Base-by-base conservation (phyloP, 805 yeast species). In the Candida ovalis region DNA sequence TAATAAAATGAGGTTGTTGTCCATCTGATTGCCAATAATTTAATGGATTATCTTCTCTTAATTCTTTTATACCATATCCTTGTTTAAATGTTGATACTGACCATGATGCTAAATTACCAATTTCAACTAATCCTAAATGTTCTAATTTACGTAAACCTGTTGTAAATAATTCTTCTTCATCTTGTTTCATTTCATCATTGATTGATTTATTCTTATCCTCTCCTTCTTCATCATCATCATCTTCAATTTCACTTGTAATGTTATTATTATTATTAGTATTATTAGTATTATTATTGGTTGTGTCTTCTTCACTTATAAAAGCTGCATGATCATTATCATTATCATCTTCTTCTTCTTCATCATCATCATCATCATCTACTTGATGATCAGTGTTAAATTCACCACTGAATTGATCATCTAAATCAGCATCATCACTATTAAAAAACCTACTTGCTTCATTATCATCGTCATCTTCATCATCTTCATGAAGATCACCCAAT, bases 11-110 rank as follows among this genome's bases (percentile, higher is more conserved):
- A 0, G 98, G 99, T 57, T 85, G 88, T 12, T 77, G 74, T 0
- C 97, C 99, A 62, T 94, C 99, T 40, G 95, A 85, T 66, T 94
- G 99, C 99, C 99, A 94, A 63, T 74, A 92, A 1, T 82, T 69
- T 25, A 76, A 73, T 0, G 92, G 86, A 3, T 82, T 74, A 56
- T 85, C 90, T 44, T 87, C 88, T 27, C 94, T 70, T 6, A 92
- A 71, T 57, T 84, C 84, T n/a, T 69, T 69, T 19, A 88, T 74
- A 0, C 94, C 94, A 56, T 73, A 82, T 0, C 89, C 94, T 9
- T 76, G 76, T 58, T 91, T 92, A 58, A 47, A 69, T 0, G 96
- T 85, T 1, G 96, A 86, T 0, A 88, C 81, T 33, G 81, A 76
- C 97, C 97, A 94, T 22, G 83, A 75, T 0, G 95, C 98, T 18